These are phyloP conservation scores for Colletotrichum sp. DNA, from an alignment of 2,329 filamentous ascomycete genomes.

Conservation along the genomic window DNA sequence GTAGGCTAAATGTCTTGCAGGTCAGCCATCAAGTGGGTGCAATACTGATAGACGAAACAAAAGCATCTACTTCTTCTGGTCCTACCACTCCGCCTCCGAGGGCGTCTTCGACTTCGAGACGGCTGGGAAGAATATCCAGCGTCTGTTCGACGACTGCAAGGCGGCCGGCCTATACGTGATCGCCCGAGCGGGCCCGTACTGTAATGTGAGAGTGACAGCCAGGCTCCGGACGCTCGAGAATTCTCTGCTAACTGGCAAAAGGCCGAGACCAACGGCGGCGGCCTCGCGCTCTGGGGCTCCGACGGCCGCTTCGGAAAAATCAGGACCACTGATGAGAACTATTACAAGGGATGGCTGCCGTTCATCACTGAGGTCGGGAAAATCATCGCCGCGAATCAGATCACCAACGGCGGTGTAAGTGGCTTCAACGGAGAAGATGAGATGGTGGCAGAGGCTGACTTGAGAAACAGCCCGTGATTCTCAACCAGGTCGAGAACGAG, in stretches of 20 bases:
- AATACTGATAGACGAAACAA: not conserved
- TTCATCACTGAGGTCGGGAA: constrained; percentile 56
- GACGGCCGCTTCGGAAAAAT: constrained; percentile 37
- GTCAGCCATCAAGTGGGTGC: not conserved
- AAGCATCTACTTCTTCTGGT: constrained; percentile 80
- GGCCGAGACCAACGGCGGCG: constrained; percentile 34
- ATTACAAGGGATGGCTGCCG: constrained; percentile 44
- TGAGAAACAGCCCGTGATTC: constrained; percentile 70
- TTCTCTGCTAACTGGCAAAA: not conserved
- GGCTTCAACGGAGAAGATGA: not conserved
- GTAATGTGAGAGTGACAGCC: constrained; percentile 57
- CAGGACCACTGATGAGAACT: constrained; percentile 45
- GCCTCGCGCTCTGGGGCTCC: constrained; percentile 36
- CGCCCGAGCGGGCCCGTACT: constrained; percentile 74
- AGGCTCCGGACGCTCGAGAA: not conserved
- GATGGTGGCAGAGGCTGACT: constrained; percentile 34
- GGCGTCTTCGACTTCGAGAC: constrained; percentile 74
- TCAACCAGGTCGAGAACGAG: constrained; percentile 84
- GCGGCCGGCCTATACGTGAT: constrained; percentile 79
- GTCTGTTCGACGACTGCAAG: constrained; percentile 77
- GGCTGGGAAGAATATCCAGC: constrained; percentile 47
- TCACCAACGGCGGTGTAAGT: constrained; percentile 73
- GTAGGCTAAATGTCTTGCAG: constrained; percentile 40
- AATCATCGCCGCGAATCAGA: constrained; percentile 76
- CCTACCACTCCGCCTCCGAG: constrained; percentile 72